A percentile compares a stretch with the other conserved stretches of the same genome.
phyloP scores from a whole-genome alignment of 208 protist species.

The Borovskyia barvae region DNA sequence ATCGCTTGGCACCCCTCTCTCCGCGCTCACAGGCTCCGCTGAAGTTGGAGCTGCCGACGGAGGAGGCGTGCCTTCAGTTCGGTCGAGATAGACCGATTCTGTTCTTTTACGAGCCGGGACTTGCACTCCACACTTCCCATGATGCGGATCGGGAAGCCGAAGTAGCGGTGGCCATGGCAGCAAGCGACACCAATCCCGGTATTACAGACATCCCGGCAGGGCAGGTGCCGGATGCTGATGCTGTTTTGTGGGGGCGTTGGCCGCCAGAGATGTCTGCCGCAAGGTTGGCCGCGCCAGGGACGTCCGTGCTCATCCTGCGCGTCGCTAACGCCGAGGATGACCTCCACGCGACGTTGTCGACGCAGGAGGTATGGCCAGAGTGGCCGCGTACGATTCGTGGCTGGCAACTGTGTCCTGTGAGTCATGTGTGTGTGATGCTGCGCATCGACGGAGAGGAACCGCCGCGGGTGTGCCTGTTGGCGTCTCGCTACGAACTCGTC shows the following conservation, averaged over 20 bases:
- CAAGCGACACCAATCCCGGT: background rate
- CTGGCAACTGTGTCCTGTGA: conserved; percentile 44
- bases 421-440: conserved; percentile 19
- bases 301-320: conserved; percentile 5
- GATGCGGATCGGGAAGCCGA: background rate
- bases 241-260: background rate
- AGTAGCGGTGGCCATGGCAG: background rate
- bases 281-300: background rate
- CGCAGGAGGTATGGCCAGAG: conserved; percentile 17
- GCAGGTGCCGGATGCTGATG: background rate
- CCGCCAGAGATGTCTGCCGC: conserved; percentile 6
- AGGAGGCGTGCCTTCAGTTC: conserved; percentile 10
- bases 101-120: conserved; percentile 17
- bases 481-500: conserved; percentile 40
- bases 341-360: background rate
- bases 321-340: conserved; percentile 24
- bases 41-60: conserved; percentile 11
- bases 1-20: background rate
- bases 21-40: background rate
- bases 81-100: conserved; percentile 15
- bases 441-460: background rate
- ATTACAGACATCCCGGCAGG: background rate
- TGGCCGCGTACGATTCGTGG: conserved; percentile 36
- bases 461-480: conserved; percentile 12
- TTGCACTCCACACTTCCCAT: background rate